Evolutionary conservation across 2,329 filamentous ascomycete species (phyloP), one percentile per base, ranked within the genome.

Genomic region (Sordariomycetes sp.): DNA sequence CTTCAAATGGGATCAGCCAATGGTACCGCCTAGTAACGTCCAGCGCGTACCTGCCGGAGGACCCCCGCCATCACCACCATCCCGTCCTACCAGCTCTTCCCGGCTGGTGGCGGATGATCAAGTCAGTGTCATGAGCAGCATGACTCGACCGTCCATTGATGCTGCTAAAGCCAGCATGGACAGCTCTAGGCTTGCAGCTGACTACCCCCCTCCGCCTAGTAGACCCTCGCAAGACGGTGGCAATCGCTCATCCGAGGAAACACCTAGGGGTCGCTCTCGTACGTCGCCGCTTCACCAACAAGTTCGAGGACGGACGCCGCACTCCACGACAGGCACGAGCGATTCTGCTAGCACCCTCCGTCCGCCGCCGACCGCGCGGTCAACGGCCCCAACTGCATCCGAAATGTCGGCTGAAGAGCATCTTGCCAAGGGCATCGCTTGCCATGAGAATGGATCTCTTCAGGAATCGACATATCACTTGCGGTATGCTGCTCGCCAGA

Each of bases 381-480:
- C 57, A 15, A 55, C 64, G 43, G 63, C 71, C 10, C 72, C 74
- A 6, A 71, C 72, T 5, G 66, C 75, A 27, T 72, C 76, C 3
- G 83, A 87, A 21, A 77, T 86, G 50, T 82, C 84, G 4, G 70
- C 86, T 0, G 88, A 96, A 44, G 83, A 96, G 39, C 90, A 98
- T 53, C 75, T 96, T 30, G 72, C 82, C 19, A 92, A 90, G 59
- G 92, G 86, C 8, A 92, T 98, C 37, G 79, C 86, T 41, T 81
- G 86, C 39, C 92, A 98, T 51, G 86, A 94, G 53, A 78, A 80
- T 30, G 90, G 90, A 14, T 81, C 84, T 9, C 65, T 94, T 20
- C 87, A 88, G 42, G 88, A 96, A 57, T 96, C 90, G 0, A 96
- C 92, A 1, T 98, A 96, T 52, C 92, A 98, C 53, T 71, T 98